These are phyloP conservation scores for Groenewaldozyma salmanticensis DNA, from an alignment of 805 yeast species.

Conservation along the genomic window DNA sequence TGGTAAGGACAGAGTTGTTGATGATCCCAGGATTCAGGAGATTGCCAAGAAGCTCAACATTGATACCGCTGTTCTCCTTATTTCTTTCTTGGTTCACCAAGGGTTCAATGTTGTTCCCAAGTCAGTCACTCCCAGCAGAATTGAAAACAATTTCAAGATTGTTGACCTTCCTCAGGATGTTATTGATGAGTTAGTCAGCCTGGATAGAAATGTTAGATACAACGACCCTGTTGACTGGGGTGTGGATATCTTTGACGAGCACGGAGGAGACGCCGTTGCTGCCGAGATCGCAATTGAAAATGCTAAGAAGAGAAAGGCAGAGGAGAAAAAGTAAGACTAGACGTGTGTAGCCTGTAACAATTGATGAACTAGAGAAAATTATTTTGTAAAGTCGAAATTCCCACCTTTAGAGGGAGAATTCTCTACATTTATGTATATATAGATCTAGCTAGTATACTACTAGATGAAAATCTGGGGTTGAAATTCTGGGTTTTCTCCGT, in stretches of 20 bases:
- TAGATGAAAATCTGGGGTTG: too few relatives aligned
- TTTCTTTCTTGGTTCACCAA: constrained; percentile 77
- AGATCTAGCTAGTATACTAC: too few relatives aligned
- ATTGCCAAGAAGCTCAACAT: constrained; percentile 48
- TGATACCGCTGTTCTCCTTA: constrained; percentile 53
- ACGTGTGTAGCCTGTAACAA: too few relatives aligned
- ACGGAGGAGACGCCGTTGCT: constrained; percentile 17
- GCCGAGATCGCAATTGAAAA: constrained; percentile 12
- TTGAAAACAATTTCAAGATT: constrained; percentile 44
- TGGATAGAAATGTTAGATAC: constrained; percentile 20
- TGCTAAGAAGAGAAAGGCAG: constrained; percentile 11
- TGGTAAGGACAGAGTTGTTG: constrained; percentile 29
- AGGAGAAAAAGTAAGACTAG: too few relatives aligned
- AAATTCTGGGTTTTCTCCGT: too few relatives aligned
- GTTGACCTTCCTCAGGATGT: constrained; percentile 40
- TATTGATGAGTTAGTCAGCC: constrained; percentile 20
- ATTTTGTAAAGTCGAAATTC: too few relatives aligned
- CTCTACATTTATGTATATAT: too few relatives aligned
- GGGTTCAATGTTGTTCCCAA: constrained; percentile 68
- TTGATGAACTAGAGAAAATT: too few relatives aligned
- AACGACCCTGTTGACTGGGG: constrained; percentile 26
- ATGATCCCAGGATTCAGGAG: constrained; percentile 39
- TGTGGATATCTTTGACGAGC: constrained; percentile 21
- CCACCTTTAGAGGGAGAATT: too few relatives aligned
- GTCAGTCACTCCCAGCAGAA: constrained; percentile 57